Base-by-base conservation (phyloP, 768 basidiomycete species). In the Mycena belliarum region DNA sequence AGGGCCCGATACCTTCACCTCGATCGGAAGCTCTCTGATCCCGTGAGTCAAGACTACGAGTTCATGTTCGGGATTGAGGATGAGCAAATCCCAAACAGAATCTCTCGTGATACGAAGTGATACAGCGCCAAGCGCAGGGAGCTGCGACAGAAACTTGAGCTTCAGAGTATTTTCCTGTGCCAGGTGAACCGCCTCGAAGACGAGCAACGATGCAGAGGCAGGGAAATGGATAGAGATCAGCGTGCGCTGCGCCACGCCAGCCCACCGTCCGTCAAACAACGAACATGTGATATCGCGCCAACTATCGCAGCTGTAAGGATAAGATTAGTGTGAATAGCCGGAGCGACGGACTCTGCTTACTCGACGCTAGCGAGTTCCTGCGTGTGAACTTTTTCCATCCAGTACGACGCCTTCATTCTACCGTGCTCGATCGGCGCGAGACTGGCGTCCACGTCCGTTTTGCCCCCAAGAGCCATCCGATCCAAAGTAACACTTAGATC, bases 401-500 rank as follows among this genome's bases (percentile, higher is more conserved):
- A 93, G 66, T 84, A 88, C 0, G 84, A 77, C 2, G 88, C 81
- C 50, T 82, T 84, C 84, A 90, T 87, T 57, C 85, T 78, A 6
- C 82, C 83, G 65, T 87, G 79, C 55, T 87, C 84, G 20, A 77
- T 74, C 0, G 80, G 74, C 12, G 73, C 66, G 1, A 76, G 55
- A 15, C 71, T 61, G 2, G 67, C 54, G 20, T 85, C 84, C 8
- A 69, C 61, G 3, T 83, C 85, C 3, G 74, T 64, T 29, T 75
- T 74, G 3, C 78, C 76, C n/a, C 82, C 83, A 7, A 87, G 74
- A 16, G 77, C 84, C 87, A 89, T 87, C 38, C 86, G 78, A 65
- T 89, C 86, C 77, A 89, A 75, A 7, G 82, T 86, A 24, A 81
- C 69, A 57, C 80, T 85, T 40, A 85, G 66, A 52, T 86, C 83